These are phyloP conservation scores for Marchantia polymorpha DNA, from an alignment of 225 moss, liverwort and hornwort species.

Conservation along the genomic window DNA sequence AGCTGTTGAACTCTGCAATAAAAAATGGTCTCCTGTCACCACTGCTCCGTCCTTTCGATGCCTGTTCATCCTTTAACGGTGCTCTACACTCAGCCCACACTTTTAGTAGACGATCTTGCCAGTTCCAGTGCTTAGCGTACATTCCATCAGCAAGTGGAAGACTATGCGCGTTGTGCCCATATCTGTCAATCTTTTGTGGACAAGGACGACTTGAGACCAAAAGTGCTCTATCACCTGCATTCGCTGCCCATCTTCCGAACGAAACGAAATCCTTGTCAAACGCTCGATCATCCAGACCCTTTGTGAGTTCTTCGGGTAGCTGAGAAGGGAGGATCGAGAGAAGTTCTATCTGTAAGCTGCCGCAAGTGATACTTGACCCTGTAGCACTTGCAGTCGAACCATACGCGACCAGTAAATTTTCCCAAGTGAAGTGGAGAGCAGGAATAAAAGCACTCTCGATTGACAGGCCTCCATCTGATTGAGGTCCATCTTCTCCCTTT, in stretches of 20 bases:
- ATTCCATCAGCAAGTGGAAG: conserved; percentile 53
- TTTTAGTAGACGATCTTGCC: conserved; percentile 64
- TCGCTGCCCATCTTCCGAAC: conserved; percentile 69
- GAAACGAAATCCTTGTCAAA: conserved; percentile 41
- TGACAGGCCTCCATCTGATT: conserved; percentile 28
- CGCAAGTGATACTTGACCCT: conserved; percentile 72
- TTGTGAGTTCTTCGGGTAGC: conserved; percentile 35
- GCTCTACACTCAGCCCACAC: conserved; percentile 45
- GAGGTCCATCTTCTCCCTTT: conserved; percentile 16
- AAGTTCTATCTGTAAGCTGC: conserved; percentile 67
- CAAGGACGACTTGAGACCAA: conserved; percentile 66
- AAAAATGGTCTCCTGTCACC: conserved; percentile 58
- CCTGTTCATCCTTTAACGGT: conserved; percentile 7
- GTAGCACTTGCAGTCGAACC: conserved; percentile 57
- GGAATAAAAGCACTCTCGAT: conserved; percentile 48
- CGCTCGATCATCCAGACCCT: conserved; percentile 23
- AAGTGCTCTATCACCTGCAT: conserved; percentile 46
- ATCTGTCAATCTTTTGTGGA: conserved; percentile 33
- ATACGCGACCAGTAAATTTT: conserved; percentile 68
- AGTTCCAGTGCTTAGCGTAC: conserved; percentile 56
- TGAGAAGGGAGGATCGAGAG: conserved; percentile 58
- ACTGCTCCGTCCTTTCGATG: conserved; percentile 9
- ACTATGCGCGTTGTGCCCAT: conserved; percentile 22
- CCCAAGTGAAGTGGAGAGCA: conserved; percentile 65
- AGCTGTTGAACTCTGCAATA: conserved; percentile 62